Evolutionary conservation across 2,329 filamentous ascomycete genomes (phyloP), one percentile per base, ranked within the genome.

Genomic region (Macrophomina tecta): DNA sequence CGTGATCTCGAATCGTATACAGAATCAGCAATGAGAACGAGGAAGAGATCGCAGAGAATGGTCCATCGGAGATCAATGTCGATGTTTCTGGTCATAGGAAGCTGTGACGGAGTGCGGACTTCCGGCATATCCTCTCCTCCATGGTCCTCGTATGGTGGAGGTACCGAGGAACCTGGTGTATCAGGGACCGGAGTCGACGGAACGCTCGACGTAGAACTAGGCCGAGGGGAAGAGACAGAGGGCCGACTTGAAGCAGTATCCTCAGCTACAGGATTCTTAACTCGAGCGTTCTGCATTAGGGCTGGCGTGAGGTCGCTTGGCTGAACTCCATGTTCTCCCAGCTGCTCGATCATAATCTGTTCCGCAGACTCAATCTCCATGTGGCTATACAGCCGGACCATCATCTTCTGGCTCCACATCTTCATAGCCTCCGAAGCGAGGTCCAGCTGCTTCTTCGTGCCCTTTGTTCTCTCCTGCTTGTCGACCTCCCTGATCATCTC

Each of bases 361-460:
- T 99, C 95, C 67, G 80, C 90, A 28, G 90, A 84, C 74, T 90
- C 93, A 73, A 99, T 96, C 68, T 99, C 95, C 95, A 99, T 99
- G 79, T 99, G 95, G 12, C 88, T 83, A 77, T 98, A 99, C 12
- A 99, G 78, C 30, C 94, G 89, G 68, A 97, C 89, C 94, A 99
- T 99, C 86, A 97, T 97, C 82, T 96, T 96, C 78, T 99, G 95
- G 66, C 91, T 89, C 94, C 94, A 99, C 91, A 97, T 97, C 78
- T 91, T 91, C 82, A 92, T 90, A 42, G 89, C 87, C 77, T 97
- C 95, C 11, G 89, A 82, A 0, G 91, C 87, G 68, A 90, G 81
- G 36, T 87, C 84, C 11, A 93, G 77, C 51, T 89, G 82, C 77
- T 94, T 97, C 79, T 90, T 95, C 1, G 87, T 86, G 49, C 84